Conservation (phyloP, 306 rosid species). For the Medicago truncatula region DNA sequence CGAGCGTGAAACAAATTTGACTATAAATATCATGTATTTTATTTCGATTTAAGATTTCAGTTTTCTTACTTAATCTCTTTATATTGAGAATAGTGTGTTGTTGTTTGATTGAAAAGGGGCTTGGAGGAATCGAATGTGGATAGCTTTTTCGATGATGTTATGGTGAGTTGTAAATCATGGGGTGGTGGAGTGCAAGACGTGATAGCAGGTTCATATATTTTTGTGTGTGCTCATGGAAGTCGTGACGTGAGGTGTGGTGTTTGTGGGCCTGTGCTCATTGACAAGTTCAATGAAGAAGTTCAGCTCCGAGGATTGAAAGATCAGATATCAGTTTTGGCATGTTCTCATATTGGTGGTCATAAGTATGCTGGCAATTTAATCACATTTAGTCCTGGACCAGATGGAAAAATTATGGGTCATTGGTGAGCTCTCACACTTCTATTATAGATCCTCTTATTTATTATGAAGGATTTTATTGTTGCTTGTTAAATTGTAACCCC, state of each 20-base stretch:
- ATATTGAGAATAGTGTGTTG: not conserved
- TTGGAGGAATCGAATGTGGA: conserved; percentile 76
- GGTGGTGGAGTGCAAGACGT: conserved; percentile 55
- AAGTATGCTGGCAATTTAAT: conserved; percentile 95
- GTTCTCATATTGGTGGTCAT: conserved; percentile 94
- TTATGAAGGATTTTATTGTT: conserved; percentile 3
- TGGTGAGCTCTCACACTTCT: conserved; percentile 60
- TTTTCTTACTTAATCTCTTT: not conserved
- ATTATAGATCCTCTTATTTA: not conserved
- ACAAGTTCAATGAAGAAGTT: conserved; percentile 70
- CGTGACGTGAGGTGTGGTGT: conserved; percentile 96
- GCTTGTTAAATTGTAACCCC: conserved; percentile 9
- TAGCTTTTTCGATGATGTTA: conserved; percentile 78
- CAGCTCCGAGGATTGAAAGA: conserved; percentile 65
- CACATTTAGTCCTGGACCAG: conserved; percentile 66
- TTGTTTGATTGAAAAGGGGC: conserved; percentile 58
- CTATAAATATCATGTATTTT: not conserved
- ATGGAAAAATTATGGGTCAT: conserved; percentile 78
- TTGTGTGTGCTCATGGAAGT: conserved; percentile 93
- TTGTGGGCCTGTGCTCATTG: conserved; percentile 82
- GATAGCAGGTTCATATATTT: conserved; percentile 70
- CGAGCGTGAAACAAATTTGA: not conserved
- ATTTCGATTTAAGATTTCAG: conserved; percentile 1
- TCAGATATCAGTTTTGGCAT: conserved; percentile 68
- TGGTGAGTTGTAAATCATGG: conserved; percentile 79